phyloP scores from a whole-genome alignment of 495 filamentous ascomycete species.

The Venustampulla echinocandica region DNA sequence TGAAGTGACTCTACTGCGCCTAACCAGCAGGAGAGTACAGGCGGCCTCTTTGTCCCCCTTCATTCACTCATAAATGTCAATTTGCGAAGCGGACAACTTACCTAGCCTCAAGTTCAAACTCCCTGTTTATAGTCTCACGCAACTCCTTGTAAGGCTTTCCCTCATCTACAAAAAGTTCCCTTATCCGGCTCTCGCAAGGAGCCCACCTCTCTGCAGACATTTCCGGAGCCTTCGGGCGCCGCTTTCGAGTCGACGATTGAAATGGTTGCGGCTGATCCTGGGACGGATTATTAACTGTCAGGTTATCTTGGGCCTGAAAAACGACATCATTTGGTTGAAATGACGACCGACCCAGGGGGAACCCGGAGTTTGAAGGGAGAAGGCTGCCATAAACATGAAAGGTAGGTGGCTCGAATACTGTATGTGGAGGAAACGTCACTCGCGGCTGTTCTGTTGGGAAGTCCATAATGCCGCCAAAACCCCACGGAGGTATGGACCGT shows the following conservation, averaged over 20 bases:
- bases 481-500: too few relatives aligned
- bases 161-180: slow-evolving; percentile 7
- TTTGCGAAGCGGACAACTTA: slow-evolving; percentile 4
- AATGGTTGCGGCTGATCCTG: neutral
- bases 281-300: neutral
- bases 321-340: neutral
- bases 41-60: neutral
- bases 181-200: slow-evolving; percentile 4
- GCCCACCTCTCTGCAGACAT: slow-evolving; percentile 4
- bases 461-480: neutral
- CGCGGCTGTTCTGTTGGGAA: neutral
- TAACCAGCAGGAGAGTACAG: neutral
- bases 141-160: slow-evolving; percentile 1
- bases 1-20: neutral
- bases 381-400: neutral
- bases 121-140: slow-evolving; percentile 1
- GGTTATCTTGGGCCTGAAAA: neutral
- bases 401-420: neutral
- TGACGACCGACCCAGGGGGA: neutral
- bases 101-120: neutral
- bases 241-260: neutral
- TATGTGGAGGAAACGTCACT: neutral
- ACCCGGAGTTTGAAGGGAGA: neutral
- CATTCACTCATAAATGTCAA: neutral
- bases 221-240: neutral